Evolutionary conservation across 2,329 filamentous ascomycete genomes (phyloP).

Genomic region (Fusarium tuaranense): DNA sequence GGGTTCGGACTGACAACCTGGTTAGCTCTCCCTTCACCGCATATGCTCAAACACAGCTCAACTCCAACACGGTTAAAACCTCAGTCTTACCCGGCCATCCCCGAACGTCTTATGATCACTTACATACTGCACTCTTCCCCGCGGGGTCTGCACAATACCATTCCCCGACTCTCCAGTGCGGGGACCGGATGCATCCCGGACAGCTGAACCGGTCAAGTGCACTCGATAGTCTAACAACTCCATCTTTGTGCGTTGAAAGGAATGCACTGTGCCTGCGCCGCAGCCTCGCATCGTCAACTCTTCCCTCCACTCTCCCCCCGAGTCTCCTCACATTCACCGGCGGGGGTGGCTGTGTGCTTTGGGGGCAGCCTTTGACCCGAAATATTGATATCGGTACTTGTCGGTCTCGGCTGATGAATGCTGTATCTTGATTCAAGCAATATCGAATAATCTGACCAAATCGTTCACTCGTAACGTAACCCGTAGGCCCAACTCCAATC

Average conservation of each 20-base stretch:
- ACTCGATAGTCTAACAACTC: neutral
- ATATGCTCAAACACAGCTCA: neutral
- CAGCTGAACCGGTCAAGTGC: neutral
- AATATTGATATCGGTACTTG: neutral
- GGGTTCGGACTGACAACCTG: neutral
- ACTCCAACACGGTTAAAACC: neutral
- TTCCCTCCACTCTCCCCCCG: neutral
- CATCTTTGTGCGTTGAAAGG: neutral
- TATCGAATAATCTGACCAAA: conserved; percentile 34
- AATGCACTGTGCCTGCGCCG: conserved; percentile 3
- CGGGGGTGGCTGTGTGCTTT: conserved; percentile 4
- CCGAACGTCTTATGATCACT: conserved; percentile 1
- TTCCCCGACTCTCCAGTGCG: neutral
- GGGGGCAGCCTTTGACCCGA: neutral
- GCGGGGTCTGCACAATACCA: neutral
- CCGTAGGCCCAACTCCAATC: conserved; percentile 38
- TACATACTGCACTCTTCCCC: conserved; percentile 1
- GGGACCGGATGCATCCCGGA: neutral
- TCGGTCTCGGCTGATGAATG: neutral
- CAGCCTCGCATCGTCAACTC: conserved; percentile 2
- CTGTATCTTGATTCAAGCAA: conserved; percentile 26
- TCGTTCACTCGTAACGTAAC: conserved; percentile 44
- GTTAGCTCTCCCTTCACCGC: neutral
- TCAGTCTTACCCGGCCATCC: neutral
- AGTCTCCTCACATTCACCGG: neutral